These are phyloP conservation scores for Penicillium tannophilum DNA, from an alignment of 495 filamentous ascomycete species.

Conservation along the genomic window DNA sequence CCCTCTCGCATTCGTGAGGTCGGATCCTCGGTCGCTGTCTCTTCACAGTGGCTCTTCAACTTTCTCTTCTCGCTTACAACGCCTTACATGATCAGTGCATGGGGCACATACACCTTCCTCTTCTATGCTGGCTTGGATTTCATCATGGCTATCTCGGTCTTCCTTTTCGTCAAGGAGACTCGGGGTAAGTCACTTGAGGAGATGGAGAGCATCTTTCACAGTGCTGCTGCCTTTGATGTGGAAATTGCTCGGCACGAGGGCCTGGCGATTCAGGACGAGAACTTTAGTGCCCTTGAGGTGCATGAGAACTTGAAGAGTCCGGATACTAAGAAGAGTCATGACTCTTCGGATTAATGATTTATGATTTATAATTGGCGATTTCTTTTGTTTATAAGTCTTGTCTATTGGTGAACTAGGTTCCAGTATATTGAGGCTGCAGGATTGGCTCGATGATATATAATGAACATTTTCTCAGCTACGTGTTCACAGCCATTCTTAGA, in stretches of 20 bases:
- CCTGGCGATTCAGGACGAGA: constrained; percentile 7
- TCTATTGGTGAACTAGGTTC: background rate
- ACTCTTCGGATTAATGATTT: constrained; percentile 9
- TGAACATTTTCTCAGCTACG: background rate
- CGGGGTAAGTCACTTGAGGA: constrained; percentile 52
- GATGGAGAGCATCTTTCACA: constrained; percentile 41
- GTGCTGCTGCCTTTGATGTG: constrained; percentile 31
- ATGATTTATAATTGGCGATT: background rate
- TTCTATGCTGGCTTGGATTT: constrained; percentile 41
- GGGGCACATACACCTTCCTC: constrained; percentile 52
- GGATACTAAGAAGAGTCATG: constrained; percentile 10
- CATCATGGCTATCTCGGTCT: constrained; percentile 54
- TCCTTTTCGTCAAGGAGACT: constrained; percentile 65
- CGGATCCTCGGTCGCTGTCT: constrained; percentile 42
- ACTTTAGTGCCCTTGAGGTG: constrained; percentile 20
- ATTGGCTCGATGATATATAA: background rate
- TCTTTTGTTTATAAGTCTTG: background rate
- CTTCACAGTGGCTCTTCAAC: constrained; percentile 55
- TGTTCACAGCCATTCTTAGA: background rate
- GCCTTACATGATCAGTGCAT: constrained; percentile 48
- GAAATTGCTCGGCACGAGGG: constrained; percentile 22
- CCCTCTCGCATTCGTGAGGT: constrained; percentile 49
- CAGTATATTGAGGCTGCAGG: background rate
- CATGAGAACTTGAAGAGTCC: constrained; percentile 8
- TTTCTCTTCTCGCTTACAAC: constrained; percentile 54